Evolutionary conservation across 2,329 filamentous ascomycete genomes (phyloP).

Genomic region (Fusarium globosum): DNA sequence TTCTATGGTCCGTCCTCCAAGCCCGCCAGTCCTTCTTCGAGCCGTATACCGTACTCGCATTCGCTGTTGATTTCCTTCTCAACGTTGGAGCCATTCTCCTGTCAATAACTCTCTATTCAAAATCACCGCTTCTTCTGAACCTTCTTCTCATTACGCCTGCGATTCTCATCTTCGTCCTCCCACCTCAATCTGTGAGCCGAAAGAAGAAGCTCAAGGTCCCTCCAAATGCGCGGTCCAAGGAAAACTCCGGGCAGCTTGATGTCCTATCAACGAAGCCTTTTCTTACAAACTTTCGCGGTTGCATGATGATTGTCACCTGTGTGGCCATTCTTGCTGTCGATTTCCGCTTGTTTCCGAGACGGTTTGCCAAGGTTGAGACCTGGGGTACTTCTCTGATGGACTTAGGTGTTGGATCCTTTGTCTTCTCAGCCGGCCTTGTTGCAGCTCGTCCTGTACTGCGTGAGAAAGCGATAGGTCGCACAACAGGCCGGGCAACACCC

Average conservation of each 20-base stretch:
- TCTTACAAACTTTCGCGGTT: conserved; percentile 88
- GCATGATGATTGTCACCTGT: conserved; percentile 92
- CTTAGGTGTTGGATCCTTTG: conserved; percentile 95
- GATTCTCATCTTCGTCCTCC: conserved; percentile 68
- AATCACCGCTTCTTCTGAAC: conserved; percentile 77
- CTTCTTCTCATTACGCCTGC: conserved; percentile 79
- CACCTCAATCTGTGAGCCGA: conserved; percentile 50
- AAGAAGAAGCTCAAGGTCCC: conserved; percentile 62
- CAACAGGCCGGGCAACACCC: conserved; percentile 60
- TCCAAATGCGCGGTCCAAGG: conserved; percentile 54
- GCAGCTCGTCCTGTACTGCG: conserved; percentile 84
- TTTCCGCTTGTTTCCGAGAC: conserved; percentile 89
- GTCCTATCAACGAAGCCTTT: conserved; percentile 87
- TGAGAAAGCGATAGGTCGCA: conserved; percentile 64
- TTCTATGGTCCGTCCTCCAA: conserved; percentile 92
- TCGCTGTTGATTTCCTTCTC: conserved; percentile 85
- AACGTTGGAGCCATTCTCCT: conserved; percentile 86
- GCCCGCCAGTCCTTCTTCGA: conserved; percentile 86
- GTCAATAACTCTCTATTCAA: conserved; percentile 86
- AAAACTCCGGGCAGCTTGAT: conserved; percentile 41
- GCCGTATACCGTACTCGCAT: conserved; percentile 74
- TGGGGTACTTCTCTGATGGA: conserved; percentile 99
- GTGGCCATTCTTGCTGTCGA: conserved; percentile 96
- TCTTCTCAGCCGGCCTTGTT: conserved; percentile 93
- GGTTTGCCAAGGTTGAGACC: conserved; percentile 98